These are phyloP conservation scores for Plasmodium gallinaceum DNA, from an alignment of 169 alveolate species.

Conservation along the genomic window DNA sequence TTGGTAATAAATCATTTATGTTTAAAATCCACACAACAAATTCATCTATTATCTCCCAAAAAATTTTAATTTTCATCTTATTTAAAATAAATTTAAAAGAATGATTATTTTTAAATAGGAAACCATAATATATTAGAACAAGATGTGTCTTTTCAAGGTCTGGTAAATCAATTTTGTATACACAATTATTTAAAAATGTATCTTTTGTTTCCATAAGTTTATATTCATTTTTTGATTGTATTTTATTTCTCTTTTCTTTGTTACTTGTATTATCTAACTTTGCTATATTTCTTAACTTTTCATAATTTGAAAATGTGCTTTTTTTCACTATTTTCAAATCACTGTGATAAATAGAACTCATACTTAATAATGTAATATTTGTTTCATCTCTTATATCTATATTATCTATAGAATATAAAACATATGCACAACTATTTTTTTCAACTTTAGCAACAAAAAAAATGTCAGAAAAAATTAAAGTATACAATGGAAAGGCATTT, in stretches of 20 bases:
- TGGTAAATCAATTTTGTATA: slow-evolving; percentile 52
- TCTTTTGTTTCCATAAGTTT: slow-evolving; percentile 51
- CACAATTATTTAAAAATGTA: slow-evolving; percentile 57
- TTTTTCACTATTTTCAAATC: slow-evolving; percentile 26
- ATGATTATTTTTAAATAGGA: slow-evolving; percentile 65
- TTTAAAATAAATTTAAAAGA: slow-evolving; percentile 65
- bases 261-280: background rate
- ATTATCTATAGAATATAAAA: slow-evolving; percentile 60
- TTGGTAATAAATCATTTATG: slow-evolving; percentile 46
- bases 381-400: slow-evolving; percentile 65
- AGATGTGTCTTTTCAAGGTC: slow-evolving; percentile 63
- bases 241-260: background rate
- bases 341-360: slow-evolving; percentile 69
- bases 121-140: slow-evolving; percentile 52
- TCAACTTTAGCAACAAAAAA: slow-evolving; percentile 70
- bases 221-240: background rate
- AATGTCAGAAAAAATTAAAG: slow-evolving; percentile 41
- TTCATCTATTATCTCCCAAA: slow-evolving; percentile 75
- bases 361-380: slow-evolving; percentile 55
- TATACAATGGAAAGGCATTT: slow-evolving; percentile 59
- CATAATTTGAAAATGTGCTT: background rate
- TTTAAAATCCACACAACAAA: slow-evolving; percentile 42
- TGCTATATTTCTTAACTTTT: background rate
- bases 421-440: slow-evolving; percentile 45
- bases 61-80: slow-evolving; percentile 38